phyloP scores from a whole-genome alignment of 352 stramenopile species.

The Thalassiosira hispida region DNA sequence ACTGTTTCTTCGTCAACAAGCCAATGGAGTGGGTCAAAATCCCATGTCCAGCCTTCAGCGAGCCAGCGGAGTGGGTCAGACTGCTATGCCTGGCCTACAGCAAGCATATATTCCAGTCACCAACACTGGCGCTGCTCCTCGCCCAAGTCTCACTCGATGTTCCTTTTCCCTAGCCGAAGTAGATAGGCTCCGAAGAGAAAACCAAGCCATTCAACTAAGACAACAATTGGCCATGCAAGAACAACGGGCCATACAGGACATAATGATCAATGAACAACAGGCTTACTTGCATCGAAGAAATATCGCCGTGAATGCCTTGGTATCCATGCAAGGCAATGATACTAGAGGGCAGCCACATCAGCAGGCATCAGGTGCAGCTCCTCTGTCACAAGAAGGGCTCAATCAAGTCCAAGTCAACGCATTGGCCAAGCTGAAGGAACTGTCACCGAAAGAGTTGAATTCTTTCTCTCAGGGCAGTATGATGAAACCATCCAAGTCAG shows the following conservation, averaged over 20 bases:
- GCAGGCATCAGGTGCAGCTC: background rate
- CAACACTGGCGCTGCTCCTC: too few species aligned
- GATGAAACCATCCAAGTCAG: too few species aligned
- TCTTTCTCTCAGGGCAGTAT: too few species aligned
- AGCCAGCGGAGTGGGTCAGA: background rate
- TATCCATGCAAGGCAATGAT: background rate
- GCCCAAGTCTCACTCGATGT: background rate
- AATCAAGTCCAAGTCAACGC: slow-evolving; percentile 1
- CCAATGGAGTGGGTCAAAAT: background rate
- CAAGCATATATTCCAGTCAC: too few species aligned
- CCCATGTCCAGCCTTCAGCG: background rate
- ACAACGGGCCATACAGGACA: background rate
- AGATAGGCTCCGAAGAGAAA: slow-evolving; percentile 31
- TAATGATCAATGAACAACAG: slow-evolving; percentile 10
- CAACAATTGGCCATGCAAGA: slow-evolving; percentile 32
- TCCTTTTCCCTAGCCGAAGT: slow-evolving; percentile 29
- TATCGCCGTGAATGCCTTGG: background rate
- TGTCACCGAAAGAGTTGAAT: background rate
- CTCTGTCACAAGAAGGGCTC: background rate
- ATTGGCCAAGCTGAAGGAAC: background rate
- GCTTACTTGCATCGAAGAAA: slow-evolving; percentile 18
- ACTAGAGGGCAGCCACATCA: background rate
- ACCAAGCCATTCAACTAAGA: slow-evolving; percentile 27
- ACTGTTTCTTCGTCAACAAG: background rate
- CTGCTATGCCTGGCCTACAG: background rate